These are phyloP conservation scores for Arctium lappa DNA, from an alignment of 129 eudicot species.

Conservation along the genomic window DNA sequence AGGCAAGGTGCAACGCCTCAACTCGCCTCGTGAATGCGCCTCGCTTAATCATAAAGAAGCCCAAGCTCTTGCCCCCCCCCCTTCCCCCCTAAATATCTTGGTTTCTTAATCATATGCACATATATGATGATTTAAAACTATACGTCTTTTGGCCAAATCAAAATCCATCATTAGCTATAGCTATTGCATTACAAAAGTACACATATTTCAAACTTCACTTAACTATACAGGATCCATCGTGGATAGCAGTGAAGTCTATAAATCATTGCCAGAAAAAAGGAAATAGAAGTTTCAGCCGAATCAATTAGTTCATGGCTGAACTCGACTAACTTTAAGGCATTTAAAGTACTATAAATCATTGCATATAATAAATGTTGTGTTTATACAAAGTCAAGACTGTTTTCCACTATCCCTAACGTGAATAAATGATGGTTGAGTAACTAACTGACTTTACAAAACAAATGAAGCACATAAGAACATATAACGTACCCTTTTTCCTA, in stretches of 20 bases:
- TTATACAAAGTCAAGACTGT: not conserved
- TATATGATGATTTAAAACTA: not conserved
- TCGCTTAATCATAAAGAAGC: too few relatives aligned
- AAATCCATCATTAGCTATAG: not conserved
- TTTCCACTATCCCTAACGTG: not conserved
- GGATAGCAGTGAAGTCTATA: not conserved
- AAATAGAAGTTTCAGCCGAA: not conserved
- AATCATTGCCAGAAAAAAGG: not conserved
- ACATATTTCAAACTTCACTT: not conserved
- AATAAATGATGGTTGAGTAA: too few relatives aligned
- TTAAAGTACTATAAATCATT: not conserved
- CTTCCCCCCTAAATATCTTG: not conserved
- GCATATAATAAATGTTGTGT: not conserved
- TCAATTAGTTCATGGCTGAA: not conserved
- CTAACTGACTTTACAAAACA: not conserved
- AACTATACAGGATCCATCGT: not conserved
- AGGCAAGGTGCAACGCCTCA: too few relatives aligned
- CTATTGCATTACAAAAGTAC: not conserved
- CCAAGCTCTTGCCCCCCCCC: not conserved
- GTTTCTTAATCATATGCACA: not conserved
- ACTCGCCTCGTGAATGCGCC: too few relatives aligned
- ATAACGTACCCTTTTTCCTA: conserved; percentile 43
- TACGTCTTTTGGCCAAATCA: not conserved
- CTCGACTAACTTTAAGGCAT: not conserved
- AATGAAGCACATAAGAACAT: not conserved